A percentile compares a stretch with the other conserved stretches of the same genome.
phyloP scores from a whole-genome alignment of 2,329 filamentous ascomycete species.

The Fusarium compactum region DNA sequence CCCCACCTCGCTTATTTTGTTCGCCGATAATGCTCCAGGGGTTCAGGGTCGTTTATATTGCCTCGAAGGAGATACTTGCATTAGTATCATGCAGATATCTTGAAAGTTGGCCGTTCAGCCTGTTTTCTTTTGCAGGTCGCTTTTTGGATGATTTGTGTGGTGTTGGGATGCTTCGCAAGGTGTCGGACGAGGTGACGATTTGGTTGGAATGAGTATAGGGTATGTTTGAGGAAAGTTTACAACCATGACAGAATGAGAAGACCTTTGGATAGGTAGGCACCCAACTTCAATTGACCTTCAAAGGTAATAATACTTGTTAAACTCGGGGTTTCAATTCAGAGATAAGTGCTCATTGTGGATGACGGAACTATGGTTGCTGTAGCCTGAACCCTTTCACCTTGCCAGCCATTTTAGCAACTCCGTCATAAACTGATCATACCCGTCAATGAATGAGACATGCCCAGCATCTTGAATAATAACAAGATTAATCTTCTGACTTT shows the following conservation, averaged over 20 bases:
- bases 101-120: constrained; percentile 5
- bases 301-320: rapidly evolving
- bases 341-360: background rate
- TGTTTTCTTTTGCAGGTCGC: background rate
- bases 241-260: background rate
- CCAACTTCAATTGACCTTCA: background rate
- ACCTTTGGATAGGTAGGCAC: background rate
- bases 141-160: background rate
- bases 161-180: background rate
- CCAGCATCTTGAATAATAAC: constrained; percentile 54
- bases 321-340: rapidly evolving
- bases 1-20: background rate
- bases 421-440: constrained; percentile 48
- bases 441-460: constrained; percentile 56
- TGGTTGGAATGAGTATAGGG: background rate
- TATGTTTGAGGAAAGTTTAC: background rate
- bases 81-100: background rate
- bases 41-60: background rate
- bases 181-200: no score
- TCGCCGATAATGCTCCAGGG: constrained; percentile 16
- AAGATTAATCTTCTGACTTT: constrained; percentile 47
- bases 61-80: background rate
- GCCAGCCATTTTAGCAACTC: constrained; percentile 25
- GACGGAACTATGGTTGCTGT: background rate
- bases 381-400: background rate